Conservation (phyloP, 345 rosid genomes). For the Eucalyptus brandiana region DNA sequence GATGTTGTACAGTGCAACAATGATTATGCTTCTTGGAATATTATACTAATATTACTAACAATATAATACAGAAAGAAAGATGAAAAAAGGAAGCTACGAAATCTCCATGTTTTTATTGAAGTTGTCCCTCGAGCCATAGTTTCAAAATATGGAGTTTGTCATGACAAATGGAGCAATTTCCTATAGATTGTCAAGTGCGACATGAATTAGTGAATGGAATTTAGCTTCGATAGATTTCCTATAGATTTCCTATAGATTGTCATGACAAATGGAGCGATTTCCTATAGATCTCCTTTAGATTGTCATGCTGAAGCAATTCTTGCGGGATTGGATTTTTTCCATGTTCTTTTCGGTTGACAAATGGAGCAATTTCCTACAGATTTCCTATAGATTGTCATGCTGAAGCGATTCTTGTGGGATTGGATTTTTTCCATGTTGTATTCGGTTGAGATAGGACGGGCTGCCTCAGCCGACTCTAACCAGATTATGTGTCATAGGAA, state of each 20-base stretch:
- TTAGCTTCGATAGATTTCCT: neutral
- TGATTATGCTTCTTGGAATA: neutral
- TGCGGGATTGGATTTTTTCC: too few species aligned
- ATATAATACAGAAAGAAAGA: neutral
- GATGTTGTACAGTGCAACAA: neutral
- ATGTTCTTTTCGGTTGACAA: too few species aligned
- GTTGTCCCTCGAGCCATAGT: neutral
- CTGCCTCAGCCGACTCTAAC: neutral
- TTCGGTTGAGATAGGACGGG: neutral
- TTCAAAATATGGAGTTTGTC: neutral
- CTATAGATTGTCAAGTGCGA: neutral
- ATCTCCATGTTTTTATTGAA: neutral
- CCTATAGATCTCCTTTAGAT: too few species aligned
- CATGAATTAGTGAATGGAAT: neutral
- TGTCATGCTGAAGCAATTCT: too few species aligned
- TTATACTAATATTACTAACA: neutral
- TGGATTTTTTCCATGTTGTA: neutral
- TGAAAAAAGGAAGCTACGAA: neutral
- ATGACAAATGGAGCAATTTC: neutral
- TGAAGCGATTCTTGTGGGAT: neutral
- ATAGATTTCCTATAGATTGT: too few species aligned
- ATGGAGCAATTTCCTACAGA: too few species aligned
- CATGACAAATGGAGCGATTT: too few species aligned
- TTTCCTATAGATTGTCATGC: neutral
- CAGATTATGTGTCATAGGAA: neutral